Conservation (phyloP, 2,329 filamentous ascomycete species). For the Cladorrhinum sp. region DNA sequence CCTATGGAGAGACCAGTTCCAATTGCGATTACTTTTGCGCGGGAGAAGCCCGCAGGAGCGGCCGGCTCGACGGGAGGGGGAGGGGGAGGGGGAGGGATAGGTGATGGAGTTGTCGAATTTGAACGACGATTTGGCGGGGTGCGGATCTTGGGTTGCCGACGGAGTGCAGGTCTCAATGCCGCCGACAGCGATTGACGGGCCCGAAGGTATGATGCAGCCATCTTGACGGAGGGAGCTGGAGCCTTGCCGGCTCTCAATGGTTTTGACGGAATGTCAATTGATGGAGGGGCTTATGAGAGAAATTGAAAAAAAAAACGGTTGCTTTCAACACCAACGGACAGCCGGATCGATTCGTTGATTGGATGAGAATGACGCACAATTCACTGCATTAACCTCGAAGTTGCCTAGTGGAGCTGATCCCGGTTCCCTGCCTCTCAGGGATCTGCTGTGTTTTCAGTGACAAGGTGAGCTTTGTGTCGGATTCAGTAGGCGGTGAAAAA, state of each 20-base stretch:
- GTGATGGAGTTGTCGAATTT: conserved; percentile 17
- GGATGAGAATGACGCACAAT: background rate
- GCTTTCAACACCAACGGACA: background rate
- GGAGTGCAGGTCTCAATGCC: conserved; percentile 24
- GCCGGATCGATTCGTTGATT: background rate
- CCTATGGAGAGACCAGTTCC: conserved; percentile 41
- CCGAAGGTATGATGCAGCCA: conserved; percentile 33
- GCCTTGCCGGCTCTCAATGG: conserved; percentile 35
- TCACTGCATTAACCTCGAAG: background rate
- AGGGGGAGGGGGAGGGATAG: conserved; percentile 24
- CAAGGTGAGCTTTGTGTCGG: background rate
- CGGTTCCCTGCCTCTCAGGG: background rate
- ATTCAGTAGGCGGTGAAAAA: background rate
- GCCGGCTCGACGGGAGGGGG: conserved; percentile 17
- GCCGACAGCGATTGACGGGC: conserved; percentile 26
- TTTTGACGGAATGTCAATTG: conserved; percentile 13
- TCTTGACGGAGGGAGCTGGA: conserved; percentile 28
- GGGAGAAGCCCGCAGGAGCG: conserved; percentile 20
- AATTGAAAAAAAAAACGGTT: background rate
- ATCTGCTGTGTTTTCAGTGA: background rate
- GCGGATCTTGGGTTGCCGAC: conserved; percentile 12
- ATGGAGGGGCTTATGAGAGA: conserved; percentile 2
- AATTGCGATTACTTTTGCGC: conserved; percentile 39
- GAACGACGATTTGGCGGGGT: conserved; percentile 20
- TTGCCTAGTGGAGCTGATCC: background rate